Evolutionary conservation across 2,329 filamentous ascomycete genomes (phyloP).

Genomic region (Ascochyta clinopodiicola): DNA sequence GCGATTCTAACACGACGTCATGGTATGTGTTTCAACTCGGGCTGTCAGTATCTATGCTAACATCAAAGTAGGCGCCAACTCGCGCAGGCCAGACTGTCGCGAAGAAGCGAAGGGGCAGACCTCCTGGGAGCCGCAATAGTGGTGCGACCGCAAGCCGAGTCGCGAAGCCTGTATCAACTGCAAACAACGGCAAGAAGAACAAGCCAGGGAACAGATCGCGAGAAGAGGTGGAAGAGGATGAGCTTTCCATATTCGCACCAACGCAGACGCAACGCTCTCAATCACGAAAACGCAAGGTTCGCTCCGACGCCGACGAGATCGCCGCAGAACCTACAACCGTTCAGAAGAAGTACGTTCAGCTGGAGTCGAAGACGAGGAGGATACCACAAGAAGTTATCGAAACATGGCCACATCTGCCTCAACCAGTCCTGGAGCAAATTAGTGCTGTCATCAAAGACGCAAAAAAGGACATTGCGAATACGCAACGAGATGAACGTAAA

Average conservation of each 20-base stretch:
- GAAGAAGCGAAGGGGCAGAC: constrained; percentile 34
- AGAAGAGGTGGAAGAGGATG: constrained; percentile 14
- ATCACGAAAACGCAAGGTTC: constrained; percentile 30
- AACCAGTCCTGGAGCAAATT: constrained; percentile 63
- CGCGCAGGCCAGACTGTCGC: constrained; percentile 20
- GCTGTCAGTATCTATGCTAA: constrained; percentile 11
- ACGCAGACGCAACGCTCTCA: neutral
- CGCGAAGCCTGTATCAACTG: constrained; percentile 16
- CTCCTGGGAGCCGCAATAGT: constrained; percentile 32
- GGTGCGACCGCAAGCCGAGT: constrained; percentile 18
- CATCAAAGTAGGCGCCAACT: constrained; percentile 32
- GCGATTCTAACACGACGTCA: constrained; percentile 32
- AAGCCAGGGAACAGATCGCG: constrained; percentile 17
- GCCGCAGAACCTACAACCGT: constrained; percentile 23
- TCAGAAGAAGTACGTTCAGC: constrained; percentile 38
- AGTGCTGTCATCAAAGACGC: constrained; percentile 63
- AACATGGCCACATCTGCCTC: constrained; percentile 63
- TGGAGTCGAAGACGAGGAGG: constrained; percentile 44
- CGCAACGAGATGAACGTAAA: constrained; percentile 55
- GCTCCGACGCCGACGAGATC: constrained; percentile 27
- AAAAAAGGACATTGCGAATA: constrained; percentile 67
- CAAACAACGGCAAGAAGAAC: constrained; percentile 24
- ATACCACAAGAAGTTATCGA: constrained; percentile 48
- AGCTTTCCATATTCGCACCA: constrained; percentile 2
- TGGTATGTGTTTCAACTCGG: constrained; percentile 30